Evolutionary conservation across 768 basidiomycete genomes (phyloP), one percentile per base, ranked within the genome.

Genomic region (Tricholoma terreum): DNA sequence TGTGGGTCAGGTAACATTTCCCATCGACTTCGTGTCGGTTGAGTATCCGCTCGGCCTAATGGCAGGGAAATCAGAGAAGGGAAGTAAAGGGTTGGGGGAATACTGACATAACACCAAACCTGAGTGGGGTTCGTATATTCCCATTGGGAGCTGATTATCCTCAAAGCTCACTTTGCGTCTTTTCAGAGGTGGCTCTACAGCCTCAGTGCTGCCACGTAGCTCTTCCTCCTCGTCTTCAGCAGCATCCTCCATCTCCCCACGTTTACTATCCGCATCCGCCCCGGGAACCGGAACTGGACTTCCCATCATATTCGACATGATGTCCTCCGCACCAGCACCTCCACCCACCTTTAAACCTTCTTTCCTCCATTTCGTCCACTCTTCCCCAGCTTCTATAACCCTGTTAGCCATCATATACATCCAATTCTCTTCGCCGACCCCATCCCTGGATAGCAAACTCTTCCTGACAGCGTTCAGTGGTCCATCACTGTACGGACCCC

Each of bases 351-450:
- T 81, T 62, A 85, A 66, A 15, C 78, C 75, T 51, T 84, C 82
- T 61, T 70, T 76, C 59, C 90, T 74, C 66, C 82, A 80, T 65
- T 77, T 80, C 22, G 75, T 62, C 85, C 85, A 91, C 61, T 84
- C 84, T 27, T 80, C 74, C 50, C 86, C 87, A 42, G 85, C 77
- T 45, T 90, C 85, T 4, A 73, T 63, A 1, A 86, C 84, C 33
- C 87, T 79, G 63, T 75, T 78, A 1, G 94, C 89, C 59, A 86
- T 86, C 72, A 87, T 81, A 65, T 72, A 78, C 90, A 98, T 95
- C 94, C 94, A 98, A 66, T 96, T 96, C 63, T 94, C 90, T 66
- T 85, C 87, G 34, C 82, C 86, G 9, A 96, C 82, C 0, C 92
- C 91, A 58, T 91, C 88, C n/a, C 89, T 78, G 43, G 84, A 80